phyloP scores from a whole-genome alignment of 2,329 filamentous ascomycete genomes.

The Trichoderma simmonsii region DNA sequence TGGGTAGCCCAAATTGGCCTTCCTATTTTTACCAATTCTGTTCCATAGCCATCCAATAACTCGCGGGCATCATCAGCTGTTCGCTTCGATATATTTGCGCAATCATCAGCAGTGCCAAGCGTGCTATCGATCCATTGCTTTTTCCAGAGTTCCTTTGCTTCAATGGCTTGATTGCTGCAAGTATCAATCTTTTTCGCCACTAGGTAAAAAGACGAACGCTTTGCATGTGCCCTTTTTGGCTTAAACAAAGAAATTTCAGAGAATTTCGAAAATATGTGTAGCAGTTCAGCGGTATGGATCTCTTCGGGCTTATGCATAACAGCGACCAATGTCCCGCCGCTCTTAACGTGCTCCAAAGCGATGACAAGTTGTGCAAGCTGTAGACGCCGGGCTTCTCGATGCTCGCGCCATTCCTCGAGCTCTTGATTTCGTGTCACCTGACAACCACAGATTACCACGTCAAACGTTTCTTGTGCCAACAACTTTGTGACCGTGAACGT shows the following conservation, averaged over 20 bases:
- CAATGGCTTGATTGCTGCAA: background rate
- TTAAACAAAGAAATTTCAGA: background rate
- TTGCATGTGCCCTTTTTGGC: background rate
- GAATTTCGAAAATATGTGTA: background rate
- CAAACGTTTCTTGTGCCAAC: background rate
- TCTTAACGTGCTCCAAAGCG: background rate
- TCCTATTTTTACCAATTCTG: background rate
- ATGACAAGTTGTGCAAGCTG: background rate
- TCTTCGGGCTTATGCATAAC: background rate
- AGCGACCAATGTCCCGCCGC: background rate
- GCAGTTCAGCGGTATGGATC: background rate
- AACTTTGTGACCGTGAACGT: background rate
- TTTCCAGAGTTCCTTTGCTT: background rate
- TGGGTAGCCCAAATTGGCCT: background rate
- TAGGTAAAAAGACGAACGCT: background rate
- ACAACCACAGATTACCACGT: background rate
- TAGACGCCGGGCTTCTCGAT: background rate
- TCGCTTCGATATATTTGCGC: background rate
- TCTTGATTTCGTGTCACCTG: background rate
- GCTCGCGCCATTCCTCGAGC: background rate
- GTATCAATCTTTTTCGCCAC: background rate
- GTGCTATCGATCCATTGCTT: background rate
- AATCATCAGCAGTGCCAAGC: background rate
- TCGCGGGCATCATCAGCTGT: background rate
- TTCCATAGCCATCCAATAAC: background rate